Percentiles rank a stretch among this genome's conserved stretches.
Conservation (phyloP, 768 basidiomycete genomes). For the Tephrocybe sp. region DNA sequence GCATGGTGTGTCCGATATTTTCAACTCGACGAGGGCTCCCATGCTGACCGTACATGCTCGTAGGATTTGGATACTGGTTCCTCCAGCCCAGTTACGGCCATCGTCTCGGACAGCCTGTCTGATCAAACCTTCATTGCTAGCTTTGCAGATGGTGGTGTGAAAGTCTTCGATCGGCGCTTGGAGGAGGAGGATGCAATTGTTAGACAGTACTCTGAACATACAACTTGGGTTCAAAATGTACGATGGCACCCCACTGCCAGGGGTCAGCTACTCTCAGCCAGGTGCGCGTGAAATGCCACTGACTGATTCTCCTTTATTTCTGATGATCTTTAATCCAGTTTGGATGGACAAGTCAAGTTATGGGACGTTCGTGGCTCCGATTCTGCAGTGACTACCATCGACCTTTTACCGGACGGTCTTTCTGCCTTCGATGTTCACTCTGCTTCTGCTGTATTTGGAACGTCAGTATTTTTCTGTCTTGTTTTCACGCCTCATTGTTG, state of each 20-base stretch:
- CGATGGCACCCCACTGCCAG: conserved; percentile 72
- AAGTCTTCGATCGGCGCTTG: conserved; percentile 89
- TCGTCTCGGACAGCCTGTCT: conserved; percentile 72
- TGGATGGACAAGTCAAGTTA: conserved; percentile 86
- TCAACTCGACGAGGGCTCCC: background rate
- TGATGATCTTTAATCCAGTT: conserved; percentile 38
- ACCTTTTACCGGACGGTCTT: conserved; percentile 67
- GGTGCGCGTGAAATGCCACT: conserved; percentile 46
- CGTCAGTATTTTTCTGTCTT: conserved; percentile 49
- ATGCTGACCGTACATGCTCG: conserved; percentile 2
- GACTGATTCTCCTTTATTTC: background rate
- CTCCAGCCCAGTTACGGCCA: conserved; percentile 84
- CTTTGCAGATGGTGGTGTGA: conserved; percentile 89
- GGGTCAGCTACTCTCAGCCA: conserved; percentile 79
- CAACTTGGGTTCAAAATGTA: conserved; percentile 88
- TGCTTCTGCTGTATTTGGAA: conserved; percentile 78
- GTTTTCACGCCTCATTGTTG: background rate
- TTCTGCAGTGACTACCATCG: conserved; percentile 57
- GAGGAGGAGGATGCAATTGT: conserved; percentile 82
- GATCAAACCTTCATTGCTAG: conserved; percentile 83
- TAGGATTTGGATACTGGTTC: conserved; percentile 90
- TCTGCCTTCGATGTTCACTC: conserved; percentile 87
- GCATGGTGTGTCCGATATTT: conserved; percentile 49
- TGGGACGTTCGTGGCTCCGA: conserved; percentile 83
- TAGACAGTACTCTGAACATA: conserved; percentile 70